phyloP scores from a whole-genome alignment of 805 yeast genomes.

The Dipodascopsis uninucleata region DNA sequence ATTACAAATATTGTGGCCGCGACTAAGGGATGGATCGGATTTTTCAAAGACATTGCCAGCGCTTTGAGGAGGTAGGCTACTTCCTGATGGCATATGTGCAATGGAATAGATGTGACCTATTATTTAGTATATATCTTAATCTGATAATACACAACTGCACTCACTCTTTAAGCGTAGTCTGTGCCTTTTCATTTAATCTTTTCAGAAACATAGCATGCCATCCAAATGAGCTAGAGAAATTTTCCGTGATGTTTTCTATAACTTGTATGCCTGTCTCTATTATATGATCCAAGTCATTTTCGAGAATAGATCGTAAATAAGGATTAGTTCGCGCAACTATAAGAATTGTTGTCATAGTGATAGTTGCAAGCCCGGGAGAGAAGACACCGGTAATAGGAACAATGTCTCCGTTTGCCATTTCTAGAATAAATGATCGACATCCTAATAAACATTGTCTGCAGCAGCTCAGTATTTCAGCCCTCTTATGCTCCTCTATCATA shows the following conservation, averaged over 20 bases:
- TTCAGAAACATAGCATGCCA: neutral
- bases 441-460: constrained; percentile 2
- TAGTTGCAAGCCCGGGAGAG: neutral
- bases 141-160: too few species aligned
- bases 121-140: too few species aligned
- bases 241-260: neutral
- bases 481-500: too few species aligned
- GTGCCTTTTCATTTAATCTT: neutral
- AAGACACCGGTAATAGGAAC: neutral
- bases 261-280: neutral
- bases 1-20: too few species aligned
- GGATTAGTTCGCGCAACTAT: neutral
- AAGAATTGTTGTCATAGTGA: neutral
- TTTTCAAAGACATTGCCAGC: too few species aligned
- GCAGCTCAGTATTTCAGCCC: constrained; percentile 1
- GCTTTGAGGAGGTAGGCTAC: too few species aligned
- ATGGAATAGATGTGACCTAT: too few species aligned
- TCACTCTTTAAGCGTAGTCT: too few species aligned
- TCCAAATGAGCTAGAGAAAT: neutral
- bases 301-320: neutral
- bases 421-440: neutral
- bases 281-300: neutral
- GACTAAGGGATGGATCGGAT: too few species aligned
- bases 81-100: too few species aligned
- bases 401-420: neutral